Conservation (phyloP, 2,329 filamentous ascomycete species). For the Passalora sequoiae region DNA sequence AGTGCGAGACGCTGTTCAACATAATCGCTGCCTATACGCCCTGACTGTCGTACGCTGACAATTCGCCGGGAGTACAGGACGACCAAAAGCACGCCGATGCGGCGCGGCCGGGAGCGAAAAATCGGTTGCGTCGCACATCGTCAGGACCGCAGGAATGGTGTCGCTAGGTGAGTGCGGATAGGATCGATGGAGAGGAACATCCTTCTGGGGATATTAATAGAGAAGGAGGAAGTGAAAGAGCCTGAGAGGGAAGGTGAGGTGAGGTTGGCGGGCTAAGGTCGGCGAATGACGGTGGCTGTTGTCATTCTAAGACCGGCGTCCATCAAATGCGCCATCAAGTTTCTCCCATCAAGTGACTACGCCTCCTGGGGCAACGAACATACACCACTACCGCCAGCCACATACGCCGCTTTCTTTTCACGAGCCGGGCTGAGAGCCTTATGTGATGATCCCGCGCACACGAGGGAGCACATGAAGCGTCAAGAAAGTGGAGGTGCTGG, state of each 20-base stretch:
- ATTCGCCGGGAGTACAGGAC: neutral
- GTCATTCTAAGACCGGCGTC: constrained; percentile 2
- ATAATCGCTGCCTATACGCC: neutral
- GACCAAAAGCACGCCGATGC: neutral
- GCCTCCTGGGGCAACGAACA: too few relatives aligned
- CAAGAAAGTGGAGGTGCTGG: too few relatives aligned
- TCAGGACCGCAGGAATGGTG: neutral
- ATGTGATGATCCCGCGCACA: too few relatives aligned
- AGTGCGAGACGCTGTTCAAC: neutral
- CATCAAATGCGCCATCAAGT: neutral
- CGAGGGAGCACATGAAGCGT: too few relatives aligned
- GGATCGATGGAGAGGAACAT: neutral
- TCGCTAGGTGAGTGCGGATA: neutral
- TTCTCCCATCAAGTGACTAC: neutral
- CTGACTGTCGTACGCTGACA: neutral
- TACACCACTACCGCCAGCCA: too few relatives aligned
- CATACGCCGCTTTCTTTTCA: too few relatives aligned
- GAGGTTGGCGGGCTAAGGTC: constrained; percentile 1
- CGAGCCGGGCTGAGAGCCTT: too few relatives aligned
- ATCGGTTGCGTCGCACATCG: neutral
- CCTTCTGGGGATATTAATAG: neutral
- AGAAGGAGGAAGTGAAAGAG: neutral
- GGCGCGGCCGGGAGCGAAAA: neutral
- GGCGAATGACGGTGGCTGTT: constrained; percentile 1
- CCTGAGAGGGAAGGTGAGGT: neutral